Percentiles rank a stretch among this genome's conserved stretches.
phyloP scores from a whole-genome alignment of 1,284 basidiomycete species.

The Pseudozyma hubeiensis region DNA sequence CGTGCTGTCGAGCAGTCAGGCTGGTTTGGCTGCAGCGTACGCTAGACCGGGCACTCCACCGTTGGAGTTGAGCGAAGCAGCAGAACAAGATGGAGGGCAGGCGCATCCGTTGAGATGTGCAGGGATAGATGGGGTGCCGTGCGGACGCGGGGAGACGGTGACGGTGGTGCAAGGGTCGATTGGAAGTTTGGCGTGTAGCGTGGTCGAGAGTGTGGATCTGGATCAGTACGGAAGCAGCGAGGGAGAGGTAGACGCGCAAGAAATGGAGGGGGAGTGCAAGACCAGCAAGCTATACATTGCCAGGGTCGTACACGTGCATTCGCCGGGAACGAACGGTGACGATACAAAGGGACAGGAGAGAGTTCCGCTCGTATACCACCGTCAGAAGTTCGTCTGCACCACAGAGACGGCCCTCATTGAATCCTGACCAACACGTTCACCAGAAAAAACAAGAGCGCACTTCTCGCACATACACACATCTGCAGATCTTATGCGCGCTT shows the following conservation, averaged over 20 bases:
- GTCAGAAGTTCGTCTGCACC: conserved; percentile 29
- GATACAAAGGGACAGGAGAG: neutral
- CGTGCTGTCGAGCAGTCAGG: conserved; percentile 8
- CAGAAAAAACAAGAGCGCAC: neutral
- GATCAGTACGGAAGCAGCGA: conserved; percentile 1
- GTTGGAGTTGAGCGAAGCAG: neutral
- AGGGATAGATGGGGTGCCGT: conserved; percentile 1
- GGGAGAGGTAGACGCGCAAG: neutral
- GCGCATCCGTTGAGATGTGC: conserved; percentile 26
- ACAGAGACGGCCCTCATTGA: neutral
- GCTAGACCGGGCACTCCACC: conserved; percentile 30
- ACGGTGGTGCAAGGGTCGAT: conserved; percentile 13
- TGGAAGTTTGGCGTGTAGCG: conserved; percentile 26
- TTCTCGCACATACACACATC: neutral
- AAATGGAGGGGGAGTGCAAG: neutral
- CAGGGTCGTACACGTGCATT: conserved; percentile 21
- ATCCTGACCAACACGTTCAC: neutral
- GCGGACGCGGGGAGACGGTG: neutral
- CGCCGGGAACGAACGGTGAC: neutral
- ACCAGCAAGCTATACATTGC: conserved; percentile 36
- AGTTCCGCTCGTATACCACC: conserved; percentile 30
- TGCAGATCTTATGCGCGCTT: neutral
- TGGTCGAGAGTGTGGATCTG: conserved; percentile 27
- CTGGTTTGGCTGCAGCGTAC: conserved; percentile 21
- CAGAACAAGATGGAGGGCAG: neutral